Evolutionary conservation across 352 stramenopile genomes (phyloP).

Genomic region (Phytophthora capsici): DNA sequence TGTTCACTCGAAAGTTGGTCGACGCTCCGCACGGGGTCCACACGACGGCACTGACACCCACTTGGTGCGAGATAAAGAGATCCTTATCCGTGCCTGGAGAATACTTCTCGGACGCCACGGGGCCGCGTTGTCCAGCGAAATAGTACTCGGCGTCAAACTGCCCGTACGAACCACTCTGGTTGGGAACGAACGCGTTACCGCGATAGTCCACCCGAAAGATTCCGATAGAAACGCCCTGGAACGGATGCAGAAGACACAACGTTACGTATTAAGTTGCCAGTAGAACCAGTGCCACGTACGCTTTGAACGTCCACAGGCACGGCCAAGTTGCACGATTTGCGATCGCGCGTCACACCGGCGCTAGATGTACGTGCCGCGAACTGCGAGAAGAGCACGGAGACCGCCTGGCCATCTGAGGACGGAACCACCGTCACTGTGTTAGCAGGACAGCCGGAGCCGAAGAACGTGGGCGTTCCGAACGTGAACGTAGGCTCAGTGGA

Average conservation of each 20-base stretch:
- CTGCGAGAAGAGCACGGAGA: slow-evolving; percentile 41
- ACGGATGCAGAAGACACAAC: slow-evolving; percentile 7
- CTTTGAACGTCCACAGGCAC: slow-evolving; percentile 50
- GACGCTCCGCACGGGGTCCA: slow-evolving; percentile 57
- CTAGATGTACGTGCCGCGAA: slow-evolving; percentile 36
- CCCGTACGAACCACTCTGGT: slow-evolving; percentile 36
- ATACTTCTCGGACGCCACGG: slow-evolving; percentile 41
- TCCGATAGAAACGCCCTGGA: slow-evolving; percentile 36
- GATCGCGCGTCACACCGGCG: slow-evolving; percentile 37
- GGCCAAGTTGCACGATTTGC: slow-evolving; percentile 49
- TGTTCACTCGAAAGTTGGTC: slow-evolving; percentile 65
- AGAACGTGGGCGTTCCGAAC: slow-evolving; percentile 35
- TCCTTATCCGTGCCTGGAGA: slow-evolving; percentile 40
- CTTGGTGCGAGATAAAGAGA: slow-evolving; percentile 54
- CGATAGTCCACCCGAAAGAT: slow-evolving; percentile 60
- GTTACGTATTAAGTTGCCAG: slow-evolving; percentile 12
- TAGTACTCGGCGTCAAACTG: slow-evolving; percentile 68
- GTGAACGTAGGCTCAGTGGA: slow-evolving; percentile 26
- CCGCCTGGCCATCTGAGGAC: slow-evolving; percentile 35
- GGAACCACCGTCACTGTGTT: slow-evolving; percentile 34
- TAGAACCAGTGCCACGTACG: slow-evolving; percentile 22
- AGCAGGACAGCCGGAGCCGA: slow-evolving; percentile 32
- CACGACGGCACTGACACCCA: slow-evolving; percentile 51
- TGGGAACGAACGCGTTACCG: slow-evolving; percentile 50
- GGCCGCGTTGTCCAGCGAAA: slow-evolving; percentile 55